Base-by-base conservation (phyloP, 345 rosid genomes). In the Tarenaya hassleriana region DNA sequence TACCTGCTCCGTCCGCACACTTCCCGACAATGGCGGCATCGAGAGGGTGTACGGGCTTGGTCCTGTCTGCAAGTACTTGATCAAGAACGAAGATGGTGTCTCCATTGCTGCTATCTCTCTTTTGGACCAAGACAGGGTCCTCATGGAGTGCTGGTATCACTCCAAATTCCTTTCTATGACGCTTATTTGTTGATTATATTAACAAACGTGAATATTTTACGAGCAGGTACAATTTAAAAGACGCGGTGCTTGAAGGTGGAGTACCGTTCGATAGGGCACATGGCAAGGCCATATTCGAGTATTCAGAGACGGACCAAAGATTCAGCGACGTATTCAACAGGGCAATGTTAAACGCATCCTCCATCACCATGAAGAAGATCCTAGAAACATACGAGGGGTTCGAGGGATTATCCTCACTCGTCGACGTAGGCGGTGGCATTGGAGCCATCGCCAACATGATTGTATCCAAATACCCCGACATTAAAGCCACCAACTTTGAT, bases 121-220 rank as follows among this genome's bases (percentile, higher is more conserved):
- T 47, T 80, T 90, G 91, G 82, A 78, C 64, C 97, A 90, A 66
- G 97, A 86, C 47, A 84, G 84, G 65, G 75, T 90, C 35, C 82
- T 82, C 62, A 84, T 90, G 98, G 96, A 90, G 62, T 84, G 95
- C 78, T 90, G 96, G 97, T 90, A 67, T 24, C 2, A 24, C 29
- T 24, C 29, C 29, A 24, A 24, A 24, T 5, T 24, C 5, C 29
- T 24, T 24, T 2, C 29, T 5, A n/a, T n/a, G n/a, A n/a, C 29
- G 29, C 2, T 24, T 24, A 2, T 24, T 5, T 24, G n/a, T n/a
- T n/a, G n/a, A 24, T 5, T 24, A 24, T 2, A 24, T 24, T 24
- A 24, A 24, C 2, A 24, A 24, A 24, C 5, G 2, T 5, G 29
- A n/a, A 24, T 24, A 24, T 24, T 24, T 24, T 24, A 24, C n/a